Percentiles rank a stretch among this genome's conserved stretches.
These are phyloP conservation scores for Taphrina sp. DNA, from an alignment of 1,139 yeast genomes.

Conservation along the genomic window DNA sequence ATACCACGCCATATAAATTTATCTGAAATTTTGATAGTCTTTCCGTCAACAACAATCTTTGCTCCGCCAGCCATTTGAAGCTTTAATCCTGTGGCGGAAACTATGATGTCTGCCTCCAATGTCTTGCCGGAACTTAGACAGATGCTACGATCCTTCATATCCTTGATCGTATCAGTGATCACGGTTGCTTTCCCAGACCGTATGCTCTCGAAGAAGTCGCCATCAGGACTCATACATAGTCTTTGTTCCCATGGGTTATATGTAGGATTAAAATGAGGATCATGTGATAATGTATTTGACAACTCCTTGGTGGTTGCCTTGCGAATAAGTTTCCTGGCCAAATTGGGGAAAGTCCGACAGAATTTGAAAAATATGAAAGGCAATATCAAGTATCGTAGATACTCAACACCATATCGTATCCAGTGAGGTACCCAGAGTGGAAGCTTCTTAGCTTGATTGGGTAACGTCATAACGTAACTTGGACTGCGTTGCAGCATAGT, in stretches of 20 bases:
- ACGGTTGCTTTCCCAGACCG: constrained; percentile 47
- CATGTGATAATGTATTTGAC: constrained; percentile 15
- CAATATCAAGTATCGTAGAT: constrained; percentile 41
- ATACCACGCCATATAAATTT: constrained; percentile 26
- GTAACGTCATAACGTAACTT: constrained; percentile 48
- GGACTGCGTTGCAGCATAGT: constrained; percentile 51
- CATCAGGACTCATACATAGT: constrained; percentile 47
- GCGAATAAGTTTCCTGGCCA: constrained; percentile 47
- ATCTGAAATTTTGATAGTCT: constrained; percentile 10
- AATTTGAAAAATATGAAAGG: constrained; percentile 46
- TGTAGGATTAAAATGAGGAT: constrained; percentile 24
- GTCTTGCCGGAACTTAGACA: constrained; percentile 47
- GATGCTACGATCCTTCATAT: constrained; percentile 47
- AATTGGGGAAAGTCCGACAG: constrained; percentile 43
- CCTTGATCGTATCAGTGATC: constrained; percentile 45
- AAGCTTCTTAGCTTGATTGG: constrained; percentile 44
- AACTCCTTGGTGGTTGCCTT: constrained; percentile 7
- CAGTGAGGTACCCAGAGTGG: constrained; percentile 39
- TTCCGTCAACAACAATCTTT: constrained; percentile 13
- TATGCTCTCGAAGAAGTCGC: constrained; percentile 48
- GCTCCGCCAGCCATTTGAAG: constrained; percentile 23
- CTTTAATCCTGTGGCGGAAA: constrained; percentile 49
- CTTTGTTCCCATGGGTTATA: constrained; percentile 29
- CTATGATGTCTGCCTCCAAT: constrained; percentile 47
- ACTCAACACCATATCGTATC: background rate